Conservation (phyloP, 208 protist species). For the Trypanosoma avium region DNA sequence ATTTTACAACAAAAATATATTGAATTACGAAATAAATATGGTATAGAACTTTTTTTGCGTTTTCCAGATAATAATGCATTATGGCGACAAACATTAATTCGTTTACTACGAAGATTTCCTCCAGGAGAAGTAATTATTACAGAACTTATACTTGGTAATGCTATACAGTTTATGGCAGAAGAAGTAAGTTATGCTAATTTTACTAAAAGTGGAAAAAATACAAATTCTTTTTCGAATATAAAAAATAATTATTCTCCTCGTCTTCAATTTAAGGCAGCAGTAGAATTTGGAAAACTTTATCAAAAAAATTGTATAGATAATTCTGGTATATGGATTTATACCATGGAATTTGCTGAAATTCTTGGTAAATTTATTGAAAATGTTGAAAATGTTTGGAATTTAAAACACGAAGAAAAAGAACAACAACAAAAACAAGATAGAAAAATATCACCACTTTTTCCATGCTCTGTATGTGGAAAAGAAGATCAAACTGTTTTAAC, state of each 20-base stretch:
- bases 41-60: slow-evolving; percentile 67
- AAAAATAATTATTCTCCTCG: slow-evolving; percentile 4
- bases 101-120: slow-evolving; percentile 39
- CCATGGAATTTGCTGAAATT: slow-evolving; percentile 22
- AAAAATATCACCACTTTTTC: slow-evolving; percentile 20
- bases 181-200: slow-evolving; percentile 45
- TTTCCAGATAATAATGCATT: slow-evolving; percentile 31
- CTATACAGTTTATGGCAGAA: slow-evolving; percentile 53
- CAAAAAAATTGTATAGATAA: neutral
- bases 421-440: neutral
- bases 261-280: neutral
- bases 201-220: slow-evolving; percentile 1
- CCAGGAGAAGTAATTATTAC: slow-evolving; percentile 33
- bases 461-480: slow-evolving; percentile 24
- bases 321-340: slow-evolving; percentile 7
- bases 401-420: slow-evolving; percentile 7
- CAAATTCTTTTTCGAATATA: slow-evolving; percentile 8
- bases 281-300: slow-evolving; percentile 16
- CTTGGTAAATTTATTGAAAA: slow-evolving; percentile 43
- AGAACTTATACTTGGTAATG: slow-evolving; percentile 61
- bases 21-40: slow-evolving; percentile 41
- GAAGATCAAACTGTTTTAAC: slow-evolving; percentile 16
- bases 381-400: slow-evolving; percentile 39
- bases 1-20: slow-evolving; percentile 44
- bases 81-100: slow-evolving; percentile 57